Base-by-base conservation (phyloP, 345 rosid genomes). In the Salix dunnii region DNA sequence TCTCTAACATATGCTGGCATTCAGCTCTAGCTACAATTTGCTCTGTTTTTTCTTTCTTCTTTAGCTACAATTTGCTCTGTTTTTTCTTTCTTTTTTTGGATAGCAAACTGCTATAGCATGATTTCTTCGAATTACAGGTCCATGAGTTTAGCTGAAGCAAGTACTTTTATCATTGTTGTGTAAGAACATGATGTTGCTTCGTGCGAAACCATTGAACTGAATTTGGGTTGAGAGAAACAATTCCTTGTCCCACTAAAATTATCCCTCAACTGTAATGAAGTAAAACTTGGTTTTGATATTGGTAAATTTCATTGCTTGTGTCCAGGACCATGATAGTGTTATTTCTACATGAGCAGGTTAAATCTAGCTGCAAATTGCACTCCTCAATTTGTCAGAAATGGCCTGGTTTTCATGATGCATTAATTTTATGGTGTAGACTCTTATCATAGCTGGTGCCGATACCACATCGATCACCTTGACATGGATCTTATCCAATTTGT, bases 401-500 rank as follows among this genome's bases (percentile, higher is more conserved):
- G 9, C 23, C 8, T 53, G 60, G 28, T 8, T 10, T 27, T 28
- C 17, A 0, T 25, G 30, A 35, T 23, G 10, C 61, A 35, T 23
- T 18, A 53, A 6, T 53, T 40, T 25, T 11, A 13, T 49, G 35
- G 7, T 71, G 51, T 16, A 90, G 95, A 88, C 84, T 73, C 82
- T 91, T 64, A 77, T 91, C 0, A 51, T 85, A 31, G 87, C 89
- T 3, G 89, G 89, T n/a, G 77, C 81, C 10, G 90, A 89, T 21
- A 82, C 91, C 6, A 77, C 82, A 21, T 79, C 80, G 31, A 42
- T 84, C 63, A 77, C 86, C 31, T 73, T 85, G 25, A 83, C 87
- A 61, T 89, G 90, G 90, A 79, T 82, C 2, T 36, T 88, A 2
- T 79, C 88, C 43, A 68, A 85, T 63, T 68, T 87, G 65, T 49